Conservation (phyloP, 1,284 basidiomycete species). For the Somion occarium region DNA sequence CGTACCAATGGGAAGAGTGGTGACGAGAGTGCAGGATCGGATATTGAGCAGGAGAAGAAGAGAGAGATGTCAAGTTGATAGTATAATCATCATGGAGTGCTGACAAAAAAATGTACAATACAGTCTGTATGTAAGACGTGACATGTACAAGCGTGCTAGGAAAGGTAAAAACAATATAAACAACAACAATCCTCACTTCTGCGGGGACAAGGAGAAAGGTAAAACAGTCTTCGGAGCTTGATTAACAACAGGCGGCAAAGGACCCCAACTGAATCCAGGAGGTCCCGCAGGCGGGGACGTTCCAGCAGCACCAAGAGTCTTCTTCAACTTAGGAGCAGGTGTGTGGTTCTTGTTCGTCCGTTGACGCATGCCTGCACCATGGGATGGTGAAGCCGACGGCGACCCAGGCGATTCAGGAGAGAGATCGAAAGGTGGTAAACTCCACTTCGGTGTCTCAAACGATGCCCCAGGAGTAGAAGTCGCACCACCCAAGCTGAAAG, state of each 20-base stretch:
- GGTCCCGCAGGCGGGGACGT: conserved; percentile 27
- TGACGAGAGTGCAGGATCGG: conserved; percentile 2
- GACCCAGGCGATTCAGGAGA: neutral
- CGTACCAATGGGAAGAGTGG: conserved; percentile 12
- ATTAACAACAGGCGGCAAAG: conserved; percentile 36
- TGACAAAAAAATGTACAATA: neutral
- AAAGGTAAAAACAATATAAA: neutral
- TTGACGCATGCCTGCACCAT: conserved; percentile 7
- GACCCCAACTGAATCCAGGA: conserved; percentile 59
- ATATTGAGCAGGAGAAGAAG: conserved; percentile 10
- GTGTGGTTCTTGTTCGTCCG: neutral
- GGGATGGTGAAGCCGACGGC: neutral
- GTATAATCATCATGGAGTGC: neutral
- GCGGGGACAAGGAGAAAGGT: conserved; percentile 22
- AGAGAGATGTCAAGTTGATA: neutral
- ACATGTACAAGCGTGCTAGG: neutral
- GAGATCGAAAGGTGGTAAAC: conserved; percentile 8
- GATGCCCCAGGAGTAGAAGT: neutral
- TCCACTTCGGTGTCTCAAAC: conserved; percentile 12
- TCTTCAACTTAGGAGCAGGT: conserved; percentile 29
- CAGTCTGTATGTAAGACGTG: neutral
- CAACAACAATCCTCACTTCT: neutral
- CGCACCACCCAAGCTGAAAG: conserved; percentile 3
- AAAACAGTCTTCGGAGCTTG: conserved; percentile 27
- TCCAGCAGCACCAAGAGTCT: conserved; percentile 23